A percentile compares a stretch with the other conserved stretches of the same genome.
phyloP scores from a whole-genome alignment of 208 protist genomes.

The Acanthamoeba castellanii region DNA sequence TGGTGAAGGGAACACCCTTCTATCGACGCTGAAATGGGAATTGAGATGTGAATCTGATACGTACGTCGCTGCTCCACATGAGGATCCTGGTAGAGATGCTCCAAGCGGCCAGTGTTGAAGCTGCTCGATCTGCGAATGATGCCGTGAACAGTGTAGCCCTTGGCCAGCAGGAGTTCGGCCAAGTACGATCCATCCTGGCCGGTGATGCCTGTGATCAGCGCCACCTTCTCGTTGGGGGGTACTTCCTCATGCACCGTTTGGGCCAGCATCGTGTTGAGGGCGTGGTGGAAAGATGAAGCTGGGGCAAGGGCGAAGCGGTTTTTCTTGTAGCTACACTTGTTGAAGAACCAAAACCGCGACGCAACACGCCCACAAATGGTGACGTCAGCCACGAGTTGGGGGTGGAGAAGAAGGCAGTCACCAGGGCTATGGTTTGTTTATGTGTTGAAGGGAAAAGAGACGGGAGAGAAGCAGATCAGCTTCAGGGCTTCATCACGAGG shows the following conservation, averaged over 20 bases:
- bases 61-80: conserved; percentile 34
- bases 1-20: no score
- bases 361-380: no score
- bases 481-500: conserved; percentile 62
- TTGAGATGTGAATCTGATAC: background rate
- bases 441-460: background rate
- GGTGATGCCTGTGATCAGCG: conserved; percentile 95
- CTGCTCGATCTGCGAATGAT: conserved; percentile 94
- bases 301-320: no score
- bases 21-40: no score
- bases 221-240: conserved; percentile 85
- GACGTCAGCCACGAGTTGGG: no score
- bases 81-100: conserved; percentile 91
- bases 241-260: no score
- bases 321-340: no score
- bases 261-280: no score
- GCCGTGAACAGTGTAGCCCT: conserved; percentile 94
- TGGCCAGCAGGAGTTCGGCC: conserved; percentile 88
- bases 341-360: no score
- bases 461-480: no score
- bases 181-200: conserved; percentile 93
- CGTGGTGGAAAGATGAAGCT: no score
- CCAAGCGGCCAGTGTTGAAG: conserved; percentile 94
- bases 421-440: background rate
- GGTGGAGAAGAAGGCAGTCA: no score